A percentile compares a stretch with the other conserved stretches of the same genome.
Evolutionary conservation across 257 asterid genomes (phyloP).

Genomic region (Fraxinus cuspidata): DNA sequence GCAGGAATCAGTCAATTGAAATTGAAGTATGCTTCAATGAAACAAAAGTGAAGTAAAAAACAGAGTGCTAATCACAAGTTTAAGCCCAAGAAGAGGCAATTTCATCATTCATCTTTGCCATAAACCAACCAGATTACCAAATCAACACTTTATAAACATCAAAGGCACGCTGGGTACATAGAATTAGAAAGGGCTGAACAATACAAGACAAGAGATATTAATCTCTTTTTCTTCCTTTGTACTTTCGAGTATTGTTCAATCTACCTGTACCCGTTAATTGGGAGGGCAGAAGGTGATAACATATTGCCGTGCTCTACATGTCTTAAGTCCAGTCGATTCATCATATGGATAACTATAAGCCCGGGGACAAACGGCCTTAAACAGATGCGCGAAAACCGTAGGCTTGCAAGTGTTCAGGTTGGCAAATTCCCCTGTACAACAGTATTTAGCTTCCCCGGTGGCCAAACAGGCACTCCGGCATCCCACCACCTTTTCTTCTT

Average conservation of each 20-base stretch:
- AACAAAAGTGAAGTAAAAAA: background rate
- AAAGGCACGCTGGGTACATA: background rate
- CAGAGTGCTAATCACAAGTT: background rate
- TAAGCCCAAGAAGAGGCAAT: background rate
- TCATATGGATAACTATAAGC: conserved; percentile 66
- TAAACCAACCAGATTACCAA: background rate
- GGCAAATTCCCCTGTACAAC: conserved; percentile 60
- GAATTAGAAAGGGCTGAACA: background rate
- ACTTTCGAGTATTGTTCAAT: background rate
- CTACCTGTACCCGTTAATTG: background rate
- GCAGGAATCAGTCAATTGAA: background rate
- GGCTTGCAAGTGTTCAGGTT: conserved; percentile 45
- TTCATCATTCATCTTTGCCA: background rate
- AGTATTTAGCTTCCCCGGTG: conserved; percentile 36
- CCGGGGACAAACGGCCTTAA: conserved; percentile 68
- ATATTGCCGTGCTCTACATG: conserved; percentile 56
- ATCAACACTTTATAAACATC: background rate
- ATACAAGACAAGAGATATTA: background rate
- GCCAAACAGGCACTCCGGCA: conserved; percentile 77
- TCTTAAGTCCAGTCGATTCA: conserved; percentile 53
- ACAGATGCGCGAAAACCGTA: conserved; percentile 41
- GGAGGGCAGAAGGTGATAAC: conserved; percentile 72
- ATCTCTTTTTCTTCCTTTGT: background rate
- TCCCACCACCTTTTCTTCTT: conserved; percentile 53
- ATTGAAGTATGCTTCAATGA: background rate